Evolutionary conservation across 495 filamentous ascomycete genomes (phyloP), one percentile per base, ranked within the genome.

Genomic region (Daldinia vernicosa): DNA sequence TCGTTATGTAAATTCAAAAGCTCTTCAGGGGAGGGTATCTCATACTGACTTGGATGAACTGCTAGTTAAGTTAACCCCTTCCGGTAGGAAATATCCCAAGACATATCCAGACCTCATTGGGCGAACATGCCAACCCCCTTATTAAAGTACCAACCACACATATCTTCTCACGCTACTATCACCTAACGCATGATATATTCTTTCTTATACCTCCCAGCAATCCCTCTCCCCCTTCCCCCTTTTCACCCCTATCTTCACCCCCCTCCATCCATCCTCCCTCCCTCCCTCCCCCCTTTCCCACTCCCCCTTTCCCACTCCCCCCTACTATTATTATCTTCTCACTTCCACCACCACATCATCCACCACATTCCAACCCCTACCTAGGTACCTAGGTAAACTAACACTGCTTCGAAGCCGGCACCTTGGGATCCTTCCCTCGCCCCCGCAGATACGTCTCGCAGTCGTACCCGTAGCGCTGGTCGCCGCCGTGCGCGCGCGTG

Each of bases 351-450:
- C 19, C 4, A n/a, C n/a, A n/a, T n/a, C n/a, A 15, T 4, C 50
- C 28, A 27, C 1, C 26, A 4, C 28, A 30, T 4, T 0, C 32
- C 30, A 32, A 9, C 30, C 15, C 14, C 24, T 28, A 28, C 27
- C n/a, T n/a, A n/a, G n/a, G n/a, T n/a, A n/a, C n/a, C n/a, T n/a
- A n/a, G n/a, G n/a, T n/a, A n/a, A n/a, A n/a, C n/a, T n/a, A n/a
- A 24, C 62, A 66, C 62, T 71, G 68, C 57, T 6, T 27, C 22
- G 62, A 62, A 58, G 62, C 62, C 9, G 68, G 40, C 0, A 71
- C 52, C 62, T 22, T 40, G 0, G 68, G 68, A 15, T 71, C 68
- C 62, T 50, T 55, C 6, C 68, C 68, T 27, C 26, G 9, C 1
- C 0, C 39, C 6, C 62, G 27, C 11, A 71, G 58, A 6, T 40